Base-by-base conservation (phyloP, 305 asterid genomes). In the Vinca major region DNA sequence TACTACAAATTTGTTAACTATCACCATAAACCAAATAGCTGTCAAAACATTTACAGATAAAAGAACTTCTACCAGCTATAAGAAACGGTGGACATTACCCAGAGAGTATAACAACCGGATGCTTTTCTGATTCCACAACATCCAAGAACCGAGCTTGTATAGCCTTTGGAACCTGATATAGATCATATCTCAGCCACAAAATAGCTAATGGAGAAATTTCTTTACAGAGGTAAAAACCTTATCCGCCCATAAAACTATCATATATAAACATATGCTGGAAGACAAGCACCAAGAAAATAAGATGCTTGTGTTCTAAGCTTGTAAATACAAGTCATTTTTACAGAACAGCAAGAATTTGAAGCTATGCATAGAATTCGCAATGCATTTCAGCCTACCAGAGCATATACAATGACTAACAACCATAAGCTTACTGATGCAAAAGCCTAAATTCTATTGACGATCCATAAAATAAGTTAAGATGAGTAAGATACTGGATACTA, bases 31-130 rank as follows among this genome's bases (percentile, higher is more conserved):
- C 2, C 21, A 9, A 63, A 54, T n/a, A 44, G 70, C 58, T 26
- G 5, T 41, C 33, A 54, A n/a, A 33, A 8, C 16, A 9, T 11
- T 21, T 26, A 7, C 20, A 44, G n/a, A n/a, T 53, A 63, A 20
- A 45, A 16, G 26, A 60, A 37, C n/a, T 4, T 21, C 65, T 64
- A 40, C 61, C 45, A 63, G 69, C 33, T 17, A 66, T 26, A 65
- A 74, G 78, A 70, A 73, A 63, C 53, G 51, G 64, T 64, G 74
- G 62, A 79, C 67, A 77, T 70, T 84, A 90, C 99, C 97, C 81
- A 76, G 86, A 90, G 63, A 93, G 95, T 65, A 82, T 65, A 73
- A 85, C 84, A 80, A 93, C 89, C 37, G 99, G 99, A 83, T 93
- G 97, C 70, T 88, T 82, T 78, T 86, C 97, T 66, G 81, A 80